Evolutionary conservation across 352 stramenopile species (phyloP), one percentile per base, ranked within the genome.

Genomic region (Phytophthora cajani): DNA sequence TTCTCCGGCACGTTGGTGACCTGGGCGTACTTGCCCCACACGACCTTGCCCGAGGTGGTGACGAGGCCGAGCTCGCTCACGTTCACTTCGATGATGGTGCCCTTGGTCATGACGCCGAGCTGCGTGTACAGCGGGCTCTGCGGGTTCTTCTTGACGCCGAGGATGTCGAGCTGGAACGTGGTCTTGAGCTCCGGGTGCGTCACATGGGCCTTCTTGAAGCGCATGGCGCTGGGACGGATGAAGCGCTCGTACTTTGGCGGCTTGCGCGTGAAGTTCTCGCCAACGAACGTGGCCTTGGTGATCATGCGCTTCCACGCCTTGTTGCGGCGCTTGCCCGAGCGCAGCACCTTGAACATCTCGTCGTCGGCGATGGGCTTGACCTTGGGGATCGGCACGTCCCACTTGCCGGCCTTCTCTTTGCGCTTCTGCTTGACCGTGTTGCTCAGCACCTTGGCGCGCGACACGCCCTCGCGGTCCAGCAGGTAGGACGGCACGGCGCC

Each of bases 351-450:
- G 84, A 99, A 99, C 97, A 99, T 99, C 85, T 99, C 98, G 78
- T 99, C 97, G 85, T 99, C 98, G n/a, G 98, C 97, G 68, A 99
- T 98, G 5, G 98, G 97, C 81, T 96, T 96, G 52, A 97, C 90
- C 86, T 99, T 99, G 36, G 98, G 98, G 74, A 99, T 98, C 19
- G 98, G 98, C 49, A 99, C 98, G 69, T 99, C 96, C 98, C 98
- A 99, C 82, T 99, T 99, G 61, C 98, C 98, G 19, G 98, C 98
- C 85, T 99, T 99, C 87, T 99, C 98, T 82, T 99, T 99, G 67
- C 98, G 89, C 84, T 99, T 99, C 89, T 99, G 98, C 83, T 99
- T 99, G 23, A 99, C 97, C 32, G 98, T 99, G 87, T 99, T 99
- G 82, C 90, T 98, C 64, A 99, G 85, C 59, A 99, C 97, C 81